phyloP scores from a whole-genome alignment of 768 basidiomycete genomes.

The Phaffia australis region DNA sequence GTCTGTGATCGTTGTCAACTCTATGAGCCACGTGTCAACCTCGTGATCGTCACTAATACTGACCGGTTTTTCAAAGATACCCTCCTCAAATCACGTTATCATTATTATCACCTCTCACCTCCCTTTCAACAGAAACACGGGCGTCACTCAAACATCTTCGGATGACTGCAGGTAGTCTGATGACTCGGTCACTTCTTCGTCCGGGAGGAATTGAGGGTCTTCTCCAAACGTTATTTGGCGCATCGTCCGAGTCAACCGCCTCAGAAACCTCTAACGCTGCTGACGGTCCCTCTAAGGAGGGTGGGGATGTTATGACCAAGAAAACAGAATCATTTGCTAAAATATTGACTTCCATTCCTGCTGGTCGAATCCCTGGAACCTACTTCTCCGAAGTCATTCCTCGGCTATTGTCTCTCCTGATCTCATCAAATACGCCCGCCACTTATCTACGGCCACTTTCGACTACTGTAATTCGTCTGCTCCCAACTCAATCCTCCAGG shows the following conservation, averaged over 20 bases:
- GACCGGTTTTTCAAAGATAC: background rate
- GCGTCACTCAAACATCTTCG: background rate
- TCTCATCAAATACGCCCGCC: constrained; percentile 9
- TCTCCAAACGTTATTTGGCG: constrained; percentile 19
- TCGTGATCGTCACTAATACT: background rate
- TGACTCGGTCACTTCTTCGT: constrained; percentile 14
- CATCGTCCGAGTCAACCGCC: background rate
- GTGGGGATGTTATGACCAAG: background rate
- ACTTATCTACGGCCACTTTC: constrained; percentile 16
- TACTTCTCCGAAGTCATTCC: constrained; percentile 16
- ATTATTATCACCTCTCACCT: constrained; percentile 13
- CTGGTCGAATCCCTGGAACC: background rate
- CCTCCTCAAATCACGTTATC: constrained; percentile 5
- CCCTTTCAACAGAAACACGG: no score
- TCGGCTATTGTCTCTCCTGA: constrained; percentile 13
- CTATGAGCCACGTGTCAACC: background rate
- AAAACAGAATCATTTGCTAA: constrained; percentile 1
- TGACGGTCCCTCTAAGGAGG: background rate
- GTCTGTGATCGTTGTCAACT: no score
- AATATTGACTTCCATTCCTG: background rate
- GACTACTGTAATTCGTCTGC: background rate
- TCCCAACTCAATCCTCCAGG: background rate
- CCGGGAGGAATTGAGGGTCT: constrained; percentile 19
- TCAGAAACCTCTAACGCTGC: background rate
- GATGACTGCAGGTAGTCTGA: constrained; percentile 4